phyloP scores from a whole-genome alignment of 129 eudicot species.

The Helianthus tuberosus region DNA sequence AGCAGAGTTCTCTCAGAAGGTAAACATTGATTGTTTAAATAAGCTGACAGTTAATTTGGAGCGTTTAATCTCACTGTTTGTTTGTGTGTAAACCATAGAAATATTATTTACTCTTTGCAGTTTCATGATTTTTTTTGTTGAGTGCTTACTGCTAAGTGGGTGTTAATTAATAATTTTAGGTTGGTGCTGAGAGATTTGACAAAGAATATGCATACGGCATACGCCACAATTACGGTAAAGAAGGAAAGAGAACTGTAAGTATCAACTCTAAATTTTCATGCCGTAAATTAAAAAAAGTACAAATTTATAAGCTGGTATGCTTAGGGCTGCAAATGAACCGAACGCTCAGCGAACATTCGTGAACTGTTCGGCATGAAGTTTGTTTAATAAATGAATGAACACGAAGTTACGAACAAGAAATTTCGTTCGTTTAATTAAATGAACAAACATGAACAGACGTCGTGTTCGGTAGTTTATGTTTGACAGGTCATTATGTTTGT shows the following conservation, averaged over 20 bases:
- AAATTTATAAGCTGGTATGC: slow-evolving; percentile 4
- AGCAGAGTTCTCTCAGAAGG: slow-evolving; percentile 92
- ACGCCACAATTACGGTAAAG: slow-evolving; percentile 98
- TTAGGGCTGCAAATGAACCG: too few relatives aligned
- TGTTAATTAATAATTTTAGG: slow-evolving; percentile 42
- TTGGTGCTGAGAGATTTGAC: slow-evolving; percentile 98
- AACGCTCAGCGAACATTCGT: too few relatives aligned
- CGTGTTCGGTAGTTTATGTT: too few relatives aligned
- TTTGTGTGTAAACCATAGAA: not conserved
- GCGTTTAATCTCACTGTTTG: slow-evolving; percentile 15
- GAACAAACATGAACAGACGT: too few relatives aligned
- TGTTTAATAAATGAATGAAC: too few relatives aligned
- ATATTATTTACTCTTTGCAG: not conserved
- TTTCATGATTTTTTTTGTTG: not conserved
- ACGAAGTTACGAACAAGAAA: too few relatives aligned
- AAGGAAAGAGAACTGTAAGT: slow-evolving; percentile 93
- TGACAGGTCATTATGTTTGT: too few relatives aligned
- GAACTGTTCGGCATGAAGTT: too few relatives aligned
- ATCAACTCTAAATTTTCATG: slow-evolving; percentile 16
- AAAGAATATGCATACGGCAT: slow-evolving; percentile 94
- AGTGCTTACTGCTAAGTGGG: slow-evolving; percentile 4
- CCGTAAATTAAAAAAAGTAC: not conserved
- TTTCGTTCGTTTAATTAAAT: too few relatives aligned
- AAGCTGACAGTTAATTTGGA: slow-evolving; percentile 9
- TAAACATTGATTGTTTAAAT: slow-evolving; percentile 30